Evolutionary conservation across 2,329 filamentous ascomycete species (phyloP).

Genomic region (Diaporthe caulivora): DNA sequence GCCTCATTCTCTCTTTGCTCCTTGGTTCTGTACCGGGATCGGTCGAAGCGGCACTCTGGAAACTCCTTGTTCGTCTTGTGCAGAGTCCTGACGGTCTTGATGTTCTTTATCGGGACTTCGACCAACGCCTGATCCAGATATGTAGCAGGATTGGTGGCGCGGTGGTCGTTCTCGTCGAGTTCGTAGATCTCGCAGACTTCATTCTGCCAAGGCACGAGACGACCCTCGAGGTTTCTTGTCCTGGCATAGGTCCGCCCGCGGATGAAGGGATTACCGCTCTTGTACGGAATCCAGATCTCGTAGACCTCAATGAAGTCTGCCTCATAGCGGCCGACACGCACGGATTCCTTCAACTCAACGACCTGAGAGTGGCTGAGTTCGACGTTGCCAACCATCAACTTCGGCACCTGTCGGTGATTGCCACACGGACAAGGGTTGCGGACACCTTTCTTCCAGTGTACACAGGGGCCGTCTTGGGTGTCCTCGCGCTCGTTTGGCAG

Average conservation of each 20-base stretch:
- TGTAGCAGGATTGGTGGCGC: conserved; percentile 41
- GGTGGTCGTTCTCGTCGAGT: conserved; percentile 51
- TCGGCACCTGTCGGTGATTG: conserved; percentile 2
- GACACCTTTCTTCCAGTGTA: conserved; percentile 30
- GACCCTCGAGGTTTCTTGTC: conserved; percentile 50
- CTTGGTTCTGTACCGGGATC: conserved; percentile 41
- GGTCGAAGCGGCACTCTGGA: conserved; percentile 51
- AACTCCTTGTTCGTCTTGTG: conserved; percentile 68
- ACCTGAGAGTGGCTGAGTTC: conserved; percentile 33
- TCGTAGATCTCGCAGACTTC: conserved; percentile 60
- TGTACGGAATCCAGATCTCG: conserved; percentile 53
- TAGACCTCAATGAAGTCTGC: conserved; percentile 51
- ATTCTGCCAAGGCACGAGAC: conserved; percentile 55
- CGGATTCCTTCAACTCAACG: conserved; percentile 44
- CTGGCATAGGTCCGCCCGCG: conserved; percentile 55
- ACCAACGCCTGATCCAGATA: conserved; percentile 52
- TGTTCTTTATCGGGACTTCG: conserved; percentile 54
- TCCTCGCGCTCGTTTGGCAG: background rate
- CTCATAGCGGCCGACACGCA: conserved; percentile 40
- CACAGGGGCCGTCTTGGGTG: background rate
- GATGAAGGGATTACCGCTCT: conserved; percentile 52
- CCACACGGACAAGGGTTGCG: conserved; percentile 36
- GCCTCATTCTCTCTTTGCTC: conserved; percentile 47
- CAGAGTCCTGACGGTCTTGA: conserved; percentile 58
- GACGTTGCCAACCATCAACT: conserved; percentile 38